Conservation (phyloP, 768 basidiomycete genomes). For the Zangia roseola region DNA sequence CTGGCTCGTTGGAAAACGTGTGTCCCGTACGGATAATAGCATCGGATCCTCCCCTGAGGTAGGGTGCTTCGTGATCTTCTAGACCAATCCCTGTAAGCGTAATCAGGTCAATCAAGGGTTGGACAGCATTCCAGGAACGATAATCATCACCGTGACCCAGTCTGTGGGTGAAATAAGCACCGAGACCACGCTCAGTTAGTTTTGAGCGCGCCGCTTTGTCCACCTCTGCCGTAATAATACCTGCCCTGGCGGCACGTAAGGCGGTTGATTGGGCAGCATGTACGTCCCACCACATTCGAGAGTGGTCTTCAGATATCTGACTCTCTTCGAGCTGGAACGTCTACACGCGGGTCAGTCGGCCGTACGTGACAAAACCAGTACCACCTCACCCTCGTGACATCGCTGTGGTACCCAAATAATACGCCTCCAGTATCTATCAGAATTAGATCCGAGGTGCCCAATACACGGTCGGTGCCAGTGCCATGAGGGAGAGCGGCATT, state of each 20-base stretch:
- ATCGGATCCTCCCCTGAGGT: conserved; percentile 68
- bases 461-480: conserved; percentile 62
- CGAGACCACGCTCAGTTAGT: conserved; percentile 45
- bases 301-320: conserved; percentile 50
- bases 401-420: conserved; percentile 74
- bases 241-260: conserved; percentile 44
- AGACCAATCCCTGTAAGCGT: conserved; percentile 69
- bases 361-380: background rate
- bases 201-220: conserved; percentile 61
- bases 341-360: conserved; percentile 25
- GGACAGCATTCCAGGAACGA: conserved; percentile 2
- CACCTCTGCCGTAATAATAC: conserved; percentile 50
- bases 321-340: conserved; percentile 67
- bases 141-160: conserved; percentile 65
- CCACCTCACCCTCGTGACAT: conserved; percentile 68
- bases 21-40: conserved; percentile 61
- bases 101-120: conserved; percentile 14
- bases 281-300: conserved; percentile 64
- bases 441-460: conserved; percentile 59
- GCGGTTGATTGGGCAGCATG: conserved; percentile 62
- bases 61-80: conserved; percentile 81
- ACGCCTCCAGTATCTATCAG: conserved; percentile 74
- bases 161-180: conserved; percentile 73
- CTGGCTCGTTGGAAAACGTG: conserved; percentile 82
- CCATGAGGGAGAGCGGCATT: conserved; percentile 89